These are phyloP conservation scores for Coniochaeta sp. DNA, from an alignment of 2,329 filamentous ascomycete species.

Conservation along the genomic window DNA sequence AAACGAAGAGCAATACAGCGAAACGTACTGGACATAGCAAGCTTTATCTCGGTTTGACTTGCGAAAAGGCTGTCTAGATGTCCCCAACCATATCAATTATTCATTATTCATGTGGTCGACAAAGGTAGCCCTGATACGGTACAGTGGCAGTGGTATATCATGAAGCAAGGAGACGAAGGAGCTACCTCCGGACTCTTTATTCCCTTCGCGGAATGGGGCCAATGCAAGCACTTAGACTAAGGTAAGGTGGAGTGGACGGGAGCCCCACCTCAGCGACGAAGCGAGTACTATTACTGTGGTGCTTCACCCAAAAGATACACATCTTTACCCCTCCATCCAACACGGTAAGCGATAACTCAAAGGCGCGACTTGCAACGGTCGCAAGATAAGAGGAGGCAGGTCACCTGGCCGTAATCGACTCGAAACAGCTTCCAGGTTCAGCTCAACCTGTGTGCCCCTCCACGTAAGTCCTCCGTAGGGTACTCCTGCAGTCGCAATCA, in stretches of 20 bases:
- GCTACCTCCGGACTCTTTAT: background rate
- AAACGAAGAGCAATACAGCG: too few relatives aligned
- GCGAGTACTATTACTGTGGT: background rate
- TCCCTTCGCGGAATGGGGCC: background rate
- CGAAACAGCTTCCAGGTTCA: background rate
- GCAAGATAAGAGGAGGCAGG: background rate
- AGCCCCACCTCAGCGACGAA: background rate
- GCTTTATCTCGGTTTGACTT: too few relatives aligned
- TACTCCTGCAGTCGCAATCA: background rate
- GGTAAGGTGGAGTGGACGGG: too few relatives aligned
- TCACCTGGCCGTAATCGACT: conserved; percentile 1
- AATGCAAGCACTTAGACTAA: conserved; percentile 1
- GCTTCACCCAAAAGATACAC: background rate
- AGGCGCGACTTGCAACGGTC: background rate
- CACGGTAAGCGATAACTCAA: background rate
- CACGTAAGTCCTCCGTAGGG: background rate
- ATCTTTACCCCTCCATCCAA: background rate
- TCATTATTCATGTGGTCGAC: too few relatives aligned
- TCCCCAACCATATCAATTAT: too few relatives aligned
- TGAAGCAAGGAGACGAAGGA: background rate
- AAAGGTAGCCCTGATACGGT: too few relatives aligned
- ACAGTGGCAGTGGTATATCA: background rate
- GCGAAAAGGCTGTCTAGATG: too few relatives aligned
- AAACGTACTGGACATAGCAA: too few relatives aligned
- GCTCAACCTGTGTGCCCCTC: background rate